phyloP scores from a whole-genome alignment of 2,329 filamentous ascomycete genomes.

The Aspergillus novofumigatus region DNA sequence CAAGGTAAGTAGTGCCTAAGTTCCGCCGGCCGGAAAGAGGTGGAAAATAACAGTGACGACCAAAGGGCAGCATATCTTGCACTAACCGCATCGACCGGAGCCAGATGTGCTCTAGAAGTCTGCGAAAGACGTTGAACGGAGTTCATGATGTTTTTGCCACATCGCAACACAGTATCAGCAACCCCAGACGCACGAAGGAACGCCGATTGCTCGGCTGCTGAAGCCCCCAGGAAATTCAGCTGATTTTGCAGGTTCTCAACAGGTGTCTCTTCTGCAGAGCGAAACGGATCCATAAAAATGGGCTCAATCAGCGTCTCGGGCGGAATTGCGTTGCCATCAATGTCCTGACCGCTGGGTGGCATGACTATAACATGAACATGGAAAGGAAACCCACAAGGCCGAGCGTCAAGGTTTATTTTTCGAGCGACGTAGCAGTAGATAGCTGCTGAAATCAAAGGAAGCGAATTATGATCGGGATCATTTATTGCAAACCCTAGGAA shows the following conservation, averaged over 20 bases:
- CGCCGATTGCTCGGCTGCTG: slow-evolving; percentile 34
- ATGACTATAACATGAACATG: slow-evolving; percentile 80
- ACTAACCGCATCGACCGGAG: slow-evolving; percentile 52
- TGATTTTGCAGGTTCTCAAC: slow-evolving; percentile 55
- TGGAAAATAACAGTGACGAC: slow-evolving; percentile 57
- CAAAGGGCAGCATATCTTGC: slow-evolving; percentile 72
- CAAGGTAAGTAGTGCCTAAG: slow-evolving; percentile 61
- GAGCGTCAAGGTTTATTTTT: slow-evolving; percentile 69
- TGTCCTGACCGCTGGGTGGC: slow-evolving; percentile 55
- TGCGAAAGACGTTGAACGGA: slow-evolving; percentile 56
- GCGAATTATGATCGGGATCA: slow-evolving; percentile 67
- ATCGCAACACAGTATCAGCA: slow-evolving; percentile 67
- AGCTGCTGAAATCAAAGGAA: slow-evolving; percentile 79
- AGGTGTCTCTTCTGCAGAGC: slow-evolving; percentile 63
- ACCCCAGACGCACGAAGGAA: slow-evolving; percentile 64
- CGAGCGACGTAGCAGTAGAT: slow-evolving; percentile 80
- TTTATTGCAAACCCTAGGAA: slow-evolving; percentile 79
- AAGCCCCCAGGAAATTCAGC: slow-evolving; percentile 52
- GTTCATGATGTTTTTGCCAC: slow-evolving; percentile 74
- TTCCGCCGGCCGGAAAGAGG: slow-evolving; percentile 41
- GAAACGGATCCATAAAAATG: slow-evolving; percentile 85
- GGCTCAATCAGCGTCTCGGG: slow-evolving; percentile 35
- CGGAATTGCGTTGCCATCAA: slow-evolving; percentile 49
- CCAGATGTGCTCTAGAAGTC: slow-evolving; percentile 23
- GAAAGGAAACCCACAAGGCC: slow-evolving; percentile 75